A percentile compares a stretch with the other conserved stretches of the same genome.
These are phyloP conservation scores for Discostella pseudostelligera DNA, from an alignment of 108 stramenopile genomes.

Conservation along the genomic window DNA sequence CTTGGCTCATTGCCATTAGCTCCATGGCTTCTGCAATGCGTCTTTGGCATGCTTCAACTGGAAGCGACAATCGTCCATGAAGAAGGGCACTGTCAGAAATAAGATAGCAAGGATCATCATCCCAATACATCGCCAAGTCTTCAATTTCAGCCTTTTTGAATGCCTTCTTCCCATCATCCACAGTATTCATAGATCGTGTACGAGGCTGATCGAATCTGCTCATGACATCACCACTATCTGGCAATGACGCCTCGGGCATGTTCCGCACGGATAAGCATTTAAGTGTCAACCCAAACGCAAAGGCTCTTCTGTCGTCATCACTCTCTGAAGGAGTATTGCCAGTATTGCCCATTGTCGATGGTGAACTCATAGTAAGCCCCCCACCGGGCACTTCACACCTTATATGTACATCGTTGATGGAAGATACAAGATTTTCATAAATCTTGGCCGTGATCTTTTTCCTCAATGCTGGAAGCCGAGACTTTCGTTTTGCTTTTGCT, in stretches of 20 bases:
- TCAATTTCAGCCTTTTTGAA: conserved; percentile 59
- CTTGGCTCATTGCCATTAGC: conserved; percentile 41
- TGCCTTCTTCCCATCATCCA: conserved; percentile 47
- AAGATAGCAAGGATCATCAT: conserved; percentile 65
- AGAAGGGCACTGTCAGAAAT: conserved; percentile 68
- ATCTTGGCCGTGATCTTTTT: conserved; percentile 68
- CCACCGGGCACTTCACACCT: conserved; percentile 76
- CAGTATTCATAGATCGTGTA: not conserved
- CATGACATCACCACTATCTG: not conserved
- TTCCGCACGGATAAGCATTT: conserved; percentile 57
- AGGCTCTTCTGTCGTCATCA: conserved; percentile 58
- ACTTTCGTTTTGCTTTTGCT: conserved; percentile 19
- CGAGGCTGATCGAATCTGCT: not conserved
- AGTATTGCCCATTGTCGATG: not conserved
- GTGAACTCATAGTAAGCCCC: conserved; percentile 40
- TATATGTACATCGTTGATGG: conserved; percentile 66
- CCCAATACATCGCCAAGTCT: conserved; percentile 75
- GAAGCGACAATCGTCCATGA: conserved; percentile 40
- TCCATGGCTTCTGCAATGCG: conserved; percentile 69
- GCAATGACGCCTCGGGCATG: conserved; percentile 15
- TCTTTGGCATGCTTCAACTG: conserved; percentile 48
- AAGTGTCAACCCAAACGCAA: conserved; percentile 70
- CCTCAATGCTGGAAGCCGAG: conserved; percentile 39
- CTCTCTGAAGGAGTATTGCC: not conserved
- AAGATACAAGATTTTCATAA: conserved; percentile 70